These are phyloP conservation scores for Sphagnurus paluster DNA, from an alignment of 1,284 basidiomycete genomes.

Conservation along the genomic window DNA sequence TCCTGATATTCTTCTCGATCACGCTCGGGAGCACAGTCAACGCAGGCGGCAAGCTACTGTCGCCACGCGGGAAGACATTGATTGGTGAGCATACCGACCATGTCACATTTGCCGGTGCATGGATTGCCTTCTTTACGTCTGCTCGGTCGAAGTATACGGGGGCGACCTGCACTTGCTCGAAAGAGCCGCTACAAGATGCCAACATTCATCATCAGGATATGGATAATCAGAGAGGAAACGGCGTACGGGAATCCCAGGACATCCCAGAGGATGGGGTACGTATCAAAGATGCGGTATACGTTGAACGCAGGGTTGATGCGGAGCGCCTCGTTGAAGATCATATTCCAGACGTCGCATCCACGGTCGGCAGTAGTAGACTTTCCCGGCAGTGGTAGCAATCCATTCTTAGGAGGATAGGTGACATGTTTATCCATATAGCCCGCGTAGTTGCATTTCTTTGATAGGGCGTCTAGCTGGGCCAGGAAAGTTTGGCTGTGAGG, in stretches of 20 bases:
- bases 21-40: conserved; percentile 65
- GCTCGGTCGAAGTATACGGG: conserved; percentile 67
- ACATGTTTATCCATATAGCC: conserved; percentile 62
- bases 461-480: conserved; percentile 50
- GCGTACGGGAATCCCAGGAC: conserved; percentile 74
- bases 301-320: conserved; percentile 57
- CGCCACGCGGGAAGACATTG: conserved; percentile 53
- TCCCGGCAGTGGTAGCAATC: conserved; percentile 50
- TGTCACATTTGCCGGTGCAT: conserved; percentile 59
- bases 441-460: conserved; percentile 60
- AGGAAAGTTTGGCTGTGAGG: conserved; percentile 58
- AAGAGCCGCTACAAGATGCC: conserved; percentile 31
- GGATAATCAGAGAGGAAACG: conserved; percentile 14
- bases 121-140: conserved; percentile 74
- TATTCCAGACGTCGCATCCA: too few relatives aligned
- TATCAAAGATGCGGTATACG: conserved; percentile 62
- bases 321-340: too few relatives aligned
- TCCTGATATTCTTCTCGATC: conserved; percentile 67
- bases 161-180: conserved; percentile 50
- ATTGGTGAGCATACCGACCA: conserved; percentile 70
- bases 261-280: conserved; percentile 62
- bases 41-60: conserved; percentile 60
- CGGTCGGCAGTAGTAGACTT: too few relatives aligned
- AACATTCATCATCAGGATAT: background rate
- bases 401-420: conserved; percentile 65